These are phyloP conservation scores for Candida argentea DNA, from an alignment of 805 yeast species.

Conservation along the genomic window DNA sequence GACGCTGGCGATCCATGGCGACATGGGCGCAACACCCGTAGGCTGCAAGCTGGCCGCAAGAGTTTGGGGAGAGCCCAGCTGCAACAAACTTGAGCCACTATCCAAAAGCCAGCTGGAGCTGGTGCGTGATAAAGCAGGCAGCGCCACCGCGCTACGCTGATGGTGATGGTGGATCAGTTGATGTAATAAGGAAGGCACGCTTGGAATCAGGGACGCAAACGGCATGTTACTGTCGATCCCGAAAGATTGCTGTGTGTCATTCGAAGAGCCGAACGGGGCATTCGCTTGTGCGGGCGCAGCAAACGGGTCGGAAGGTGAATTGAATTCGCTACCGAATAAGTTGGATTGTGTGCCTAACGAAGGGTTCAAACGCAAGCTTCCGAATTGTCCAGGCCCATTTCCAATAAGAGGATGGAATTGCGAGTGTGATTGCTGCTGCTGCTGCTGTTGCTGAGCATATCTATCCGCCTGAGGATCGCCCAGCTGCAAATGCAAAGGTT, in stretches of 20 bases:
- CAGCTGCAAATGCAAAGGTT: constrained; percentile 2
- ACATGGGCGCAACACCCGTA: constrained; percentile 28
- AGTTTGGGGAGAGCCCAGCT: constrained; percentile 17
- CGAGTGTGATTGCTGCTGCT: constrained; percentile 10
- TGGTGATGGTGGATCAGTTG: constrained; percentile 6
- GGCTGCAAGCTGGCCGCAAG: constrained; percentile 16
- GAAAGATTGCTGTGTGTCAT: constrained; percentile 12
- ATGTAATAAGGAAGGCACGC: constrained; percentile 19
- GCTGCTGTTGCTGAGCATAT: constrained; percentile 4
- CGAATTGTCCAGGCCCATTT: constrained; percentile 13
- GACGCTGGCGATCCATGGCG: constrained; percentile 30
- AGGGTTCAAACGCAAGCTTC: constrained; percentile 15
- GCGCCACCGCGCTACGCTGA: constrained; percentile 8
- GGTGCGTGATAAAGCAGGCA: constrained; percentile 21
- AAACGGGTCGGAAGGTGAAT: constrained; percentile 12
- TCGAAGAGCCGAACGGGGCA: neutral
- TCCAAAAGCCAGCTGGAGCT: constrained; percentile 31
- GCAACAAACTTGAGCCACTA: constrained; percentile 9
- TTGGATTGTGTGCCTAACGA: constrained; percentile 9
- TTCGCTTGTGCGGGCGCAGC: constrained; percentile 5
- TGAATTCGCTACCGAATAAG: constrained; percentile 16
- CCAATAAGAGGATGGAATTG: constrained; percentile 21
- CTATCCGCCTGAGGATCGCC: constrained; percentile 2
- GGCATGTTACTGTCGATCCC: constrained; percentile 14
- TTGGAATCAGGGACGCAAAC: constrained; percentile 8